Percentiles rank a stretch among this genome's conserved stretches.
Conservation (phyloP, 306 rosid species). For the Sicyos edulis region DNA sequence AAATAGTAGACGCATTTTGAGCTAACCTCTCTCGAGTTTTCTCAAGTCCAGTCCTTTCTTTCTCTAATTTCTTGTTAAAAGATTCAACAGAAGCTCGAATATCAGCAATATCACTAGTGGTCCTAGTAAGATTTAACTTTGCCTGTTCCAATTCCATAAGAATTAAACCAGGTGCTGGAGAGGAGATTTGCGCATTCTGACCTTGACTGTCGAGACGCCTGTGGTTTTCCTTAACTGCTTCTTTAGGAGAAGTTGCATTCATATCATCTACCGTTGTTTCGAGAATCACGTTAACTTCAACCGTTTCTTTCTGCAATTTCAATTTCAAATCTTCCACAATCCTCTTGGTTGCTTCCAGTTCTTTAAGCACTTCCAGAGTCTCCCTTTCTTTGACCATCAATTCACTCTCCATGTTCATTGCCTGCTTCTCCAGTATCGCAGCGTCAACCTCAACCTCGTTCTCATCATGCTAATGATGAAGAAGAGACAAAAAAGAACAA, state of each 20-base stretch:
- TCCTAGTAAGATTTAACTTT: conserved; percentile 61
- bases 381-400: conserved; percentile 49
- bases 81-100: conserved; percentile 64
- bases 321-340: conserved; percentile 38
- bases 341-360: conserved; percentile 42
- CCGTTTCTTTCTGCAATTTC: conserved; percentile 42
- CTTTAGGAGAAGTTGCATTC: conserved; percentile 18
- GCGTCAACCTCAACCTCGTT: conserved; percentile 30
- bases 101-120: conserved; percentile 68
- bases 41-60: conserved; percentile 64
- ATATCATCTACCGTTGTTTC: conserved; percentile 20
- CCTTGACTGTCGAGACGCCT: conserved; percentile 24
- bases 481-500: neutral
- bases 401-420: conserved; percentile 39
- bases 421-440: conserved; percentile 38
- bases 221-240: conserved; percentile 57
- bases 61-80: conserved; percentile 65
- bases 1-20: conserved; percentile 52
- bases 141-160: conserved; percentile 80
- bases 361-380: conserved; percentile 46
- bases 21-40: conserved; percentile 69
- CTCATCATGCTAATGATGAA: conserved; percentile 25
- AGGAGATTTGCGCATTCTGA: conserved; percentile 27
- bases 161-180: conserved; percentile 53
- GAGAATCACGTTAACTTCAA: conserved; percentile 29